These are phyloP conservation scores for Globisporangium okanoganense DNA, from an alignment of 352 stramenopile species.

Conservation along the genomic window DNA sequence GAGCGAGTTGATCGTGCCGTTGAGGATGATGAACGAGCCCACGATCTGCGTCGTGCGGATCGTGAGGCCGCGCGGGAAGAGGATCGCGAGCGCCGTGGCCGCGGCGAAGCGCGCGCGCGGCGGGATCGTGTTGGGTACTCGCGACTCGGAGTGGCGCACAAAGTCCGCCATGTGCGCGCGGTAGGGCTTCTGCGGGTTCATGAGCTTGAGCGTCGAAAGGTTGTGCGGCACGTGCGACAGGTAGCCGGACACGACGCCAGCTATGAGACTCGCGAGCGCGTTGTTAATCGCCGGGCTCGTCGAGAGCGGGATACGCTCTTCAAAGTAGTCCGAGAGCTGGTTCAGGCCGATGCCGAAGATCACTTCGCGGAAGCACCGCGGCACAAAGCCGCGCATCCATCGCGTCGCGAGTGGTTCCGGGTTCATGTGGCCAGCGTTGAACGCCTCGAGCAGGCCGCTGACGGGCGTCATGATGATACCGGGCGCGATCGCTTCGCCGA, in stretches of 20 bases:
- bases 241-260: slow-evolving; percentile 91
- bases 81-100: slow-evolving; percentile 70
- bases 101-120: slow-evolving; percentile 60
- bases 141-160: slow-evolving; percentile 74
- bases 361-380: slow-evolving; percentile 86
- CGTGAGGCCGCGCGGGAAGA: slow-evolving; percentile 87
- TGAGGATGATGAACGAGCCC: slow-evolving; percentile 93
- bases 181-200: slow-evolving; percentile 90
- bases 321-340: slow-evolving; percentile 92
- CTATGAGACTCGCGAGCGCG: slow-evolving; percentile 81
- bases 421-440: slow-evolving; percentile 93
- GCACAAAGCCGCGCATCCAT: slow-evolving; percentile 88
- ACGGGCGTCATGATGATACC: slow-evolving; percentile 93
- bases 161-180: slow-evolving; percentile 81
- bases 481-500: slow-evolving; percentile 79
- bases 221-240: slow-evolving; percentile 95
- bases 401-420: slow-evolving; percentile 81
- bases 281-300: slow-evolving; percentile 79
- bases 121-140: slow-evolving; percentile 74
- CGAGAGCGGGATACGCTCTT: slow-evolving; percentile 84
- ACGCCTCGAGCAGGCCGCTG: slow-evolving; percentile 89
- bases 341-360: slow-evolving; percentile 94
- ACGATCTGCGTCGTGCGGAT: slow-evolving; percentile 91
- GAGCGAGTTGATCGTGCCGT: slow-evolving; percentile 90
- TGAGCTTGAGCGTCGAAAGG: slow-evolving; percentile 94